These are phyloP conservation scores for Karstenula rhodostoma DNA, from an alignment of 2,329 filamentous ascomycete genomes.

Conservation along the genomic window DNA sequence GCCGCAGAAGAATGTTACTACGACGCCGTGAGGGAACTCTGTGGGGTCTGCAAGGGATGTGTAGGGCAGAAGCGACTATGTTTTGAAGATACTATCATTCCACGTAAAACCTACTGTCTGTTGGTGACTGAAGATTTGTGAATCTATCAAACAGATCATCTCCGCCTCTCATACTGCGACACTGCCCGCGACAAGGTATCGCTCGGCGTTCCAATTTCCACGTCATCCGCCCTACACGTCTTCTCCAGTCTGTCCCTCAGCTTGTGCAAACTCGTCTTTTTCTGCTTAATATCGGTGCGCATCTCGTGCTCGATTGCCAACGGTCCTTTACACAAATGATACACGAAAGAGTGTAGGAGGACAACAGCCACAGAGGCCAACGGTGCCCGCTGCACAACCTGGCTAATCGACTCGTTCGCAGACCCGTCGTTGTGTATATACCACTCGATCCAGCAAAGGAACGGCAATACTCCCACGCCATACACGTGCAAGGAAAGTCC, in stretches of 20 bases:
- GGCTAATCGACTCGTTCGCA: constrained; percentile 18
- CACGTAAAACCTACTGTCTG: no score
- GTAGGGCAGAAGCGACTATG: no score
- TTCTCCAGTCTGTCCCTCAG: background rate
- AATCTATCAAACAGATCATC: background rate
- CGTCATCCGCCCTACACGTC: background rate
- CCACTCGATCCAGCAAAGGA: constrained; percentile 25
- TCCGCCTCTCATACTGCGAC: background rate
- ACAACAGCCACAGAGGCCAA: constrained; percentile 16
- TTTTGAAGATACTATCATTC: no score
- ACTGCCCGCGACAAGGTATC: background rate
- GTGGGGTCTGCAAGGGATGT: no score
- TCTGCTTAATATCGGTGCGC: background rate
- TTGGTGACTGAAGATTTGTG: no score
- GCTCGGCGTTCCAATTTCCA: background rate
- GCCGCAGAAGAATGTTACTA: constrained; percentile 35
- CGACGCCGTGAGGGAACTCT: background rate
- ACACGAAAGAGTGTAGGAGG: constrained; percentile 13
- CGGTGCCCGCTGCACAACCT: constrained; percentile 21
- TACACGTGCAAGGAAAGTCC: background rate
- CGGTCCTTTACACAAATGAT: constrained; percentile 9
- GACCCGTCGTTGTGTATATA: constrained; percentile 24
- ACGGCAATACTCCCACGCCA: constrained; percentile 8
- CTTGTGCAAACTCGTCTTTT: background rate
- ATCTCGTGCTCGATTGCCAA: constrained; percentile 5